These are phyloP conservation scores for Castanea sativa DNA, from an alignment of 306 rosid genomes.

Conservation along the genomic window DNA sequence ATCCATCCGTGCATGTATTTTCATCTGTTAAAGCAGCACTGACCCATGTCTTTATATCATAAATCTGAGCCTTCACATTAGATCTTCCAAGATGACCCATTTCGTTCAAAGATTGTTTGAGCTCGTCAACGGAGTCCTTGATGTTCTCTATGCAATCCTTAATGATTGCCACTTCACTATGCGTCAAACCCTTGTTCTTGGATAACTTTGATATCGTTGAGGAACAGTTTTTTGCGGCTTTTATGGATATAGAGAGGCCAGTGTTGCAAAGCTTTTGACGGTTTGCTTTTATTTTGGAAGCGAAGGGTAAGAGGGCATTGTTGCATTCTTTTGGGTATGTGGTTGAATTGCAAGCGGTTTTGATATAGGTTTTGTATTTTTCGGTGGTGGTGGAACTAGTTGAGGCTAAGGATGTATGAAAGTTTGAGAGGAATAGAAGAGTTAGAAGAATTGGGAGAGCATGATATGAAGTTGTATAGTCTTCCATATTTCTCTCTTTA, in stretches of 20 bases:
- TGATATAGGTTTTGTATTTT: conserved; percentile 17
- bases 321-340: conserved; percentile 48
- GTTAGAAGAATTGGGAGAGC: conserved; percentile 10
- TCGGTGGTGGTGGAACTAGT: not conserved
- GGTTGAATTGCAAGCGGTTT: conserved; percentile 41
- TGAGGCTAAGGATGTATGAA: not conserved
- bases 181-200: not conserved
- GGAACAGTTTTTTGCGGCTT: conserved; percentile 20
- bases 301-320: conserved; percentile 33
- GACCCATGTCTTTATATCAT: conserved; percentile 35
- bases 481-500: conserved; percentile 20
- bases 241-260: conserved; percentile 35
- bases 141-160: conserved; percentile 41
- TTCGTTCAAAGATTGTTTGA: not conserved
- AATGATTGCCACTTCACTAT: conserved; percentile 14
- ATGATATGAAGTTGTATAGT: not conserved
- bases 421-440: conserved; percentile 10
- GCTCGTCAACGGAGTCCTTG: conserved; percentile 20
- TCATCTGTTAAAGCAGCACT: conserved; percentile 40
- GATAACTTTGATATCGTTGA: conserved; percentile 24
- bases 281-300: conserved; percentile 38
- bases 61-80: conserved; percentile 4
- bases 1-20: conserved; percentile 38
- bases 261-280: conserved; percentile 38
- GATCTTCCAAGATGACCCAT: conserved; percentile 4